A percentile compares a stretch with the other conserved stretches of the same genome.
Evolutionary conservation across 139 green algal genomes (phyloP).

Genomic region (Micromonas pusilla): DNA sequence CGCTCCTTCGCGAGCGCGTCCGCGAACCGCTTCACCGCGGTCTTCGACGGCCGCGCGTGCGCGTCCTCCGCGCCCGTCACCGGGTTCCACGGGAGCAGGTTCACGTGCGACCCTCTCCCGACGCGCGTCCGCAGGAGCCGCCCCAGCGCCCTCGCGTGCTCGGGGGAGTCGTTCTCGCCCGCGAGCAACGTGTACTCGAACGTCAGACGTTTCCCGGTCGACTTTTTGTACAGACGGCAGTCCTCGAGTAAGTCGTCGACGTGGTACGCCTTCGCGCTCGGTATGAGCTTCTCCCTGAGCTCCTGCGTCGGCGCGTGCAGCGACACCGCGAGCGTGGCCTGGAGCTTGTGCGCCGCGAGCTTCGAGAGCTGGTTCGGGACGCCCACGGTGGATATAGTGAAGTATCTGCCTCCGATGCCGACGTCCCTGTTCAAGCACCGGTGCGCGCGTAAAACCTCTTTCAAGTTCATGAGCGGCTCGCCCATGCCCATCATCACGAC

Average conservation of each 20-base stretch:
- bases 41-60: conserved; percentile 59
- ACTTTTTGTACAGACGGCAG: conserved; percentile 58
- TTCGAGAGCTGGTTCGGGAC: conserved; percentile 61
- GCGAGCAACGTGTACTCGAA: conserved; percentile 95
- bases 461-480: conserved; percentile 86
- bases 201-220: conserved; percentile 74
- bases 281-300: conserved; percentile 56
- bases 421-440: conserved; percentile 70
- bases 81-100: conserved; percentile 91
- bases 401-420: conserved; percentile 71
- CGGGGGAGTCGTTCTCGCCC: conserved; percentile 42
- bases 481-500: conserved; percentile 94
- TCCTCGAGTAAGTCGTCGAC: conserved; percentile 70
- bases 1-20: conserved; percentile 49
- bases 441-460: conserved; percentile 57
- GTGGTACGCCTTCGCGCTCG: conserved; percentile 61
- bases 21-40: conserved; percentile 28
- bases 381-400: conserved; percentile 93
- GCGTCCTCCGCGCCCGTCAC: conserved; percentile 74
- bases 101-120: conserved; percentile 60
- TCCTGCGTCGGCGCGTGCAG: conserved; percentile 74
- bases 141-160: conserved; percentile 65
- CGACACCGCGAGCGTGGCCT: conserved; percentile 44
- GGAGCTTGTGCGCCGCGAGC: conserved; percentile 50
- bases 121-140: neutral